Evolutionary conservation across 2,329 filamentous ascomycete genomes (phyloP), one percentile per base, ranked within the genome.

Genomic region (Aquanectria penicillioides): DNA sequence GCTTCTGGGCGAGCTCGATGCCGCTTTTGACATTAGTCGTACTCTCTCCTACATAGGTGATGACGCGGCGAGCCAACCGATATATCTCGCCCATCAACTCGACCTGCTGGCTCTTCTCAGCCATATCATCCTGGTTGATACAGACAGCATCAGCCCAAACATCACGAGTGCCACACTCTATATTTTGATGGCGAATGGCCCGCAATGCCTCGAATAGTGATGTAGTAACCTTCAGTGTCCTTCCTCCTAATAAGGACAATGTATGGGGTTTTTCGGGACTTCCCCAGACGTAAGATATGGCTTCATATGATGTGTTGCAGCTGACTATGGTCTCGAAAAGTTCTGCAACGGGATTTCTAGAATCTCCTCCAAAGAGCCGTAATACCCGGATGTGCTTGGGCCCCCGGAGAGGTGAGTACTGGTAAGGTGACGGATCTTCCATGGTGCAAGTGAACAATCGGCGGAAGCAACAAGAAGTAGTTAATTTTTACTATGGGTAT

Each of bases 281-380:
- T 3, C 37, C 44, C 53, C 53, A 57, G 25, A 18, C 28, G 13
- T 57, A 57, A 5, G 53, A 57, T 31, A 57, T 28, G 9, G 53
- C 53, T 25, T 57, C 53, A 13, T 57, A 57, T n/a, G 53, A 11
- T 10, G 37, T 20, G 20, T 41, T 10, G 20, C 18, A 4, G 13
- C 22, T 2, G 10, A 48, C 28, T 8, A 37, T 41, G 11, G 53
- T 49, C 26, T 57, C 37, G 25, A 50, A 5, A 12, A 57, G 44
- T 13, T 50, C 53, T 3, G 44, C 53, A 18, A 37, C 46, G 6
- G 50, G 11, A 18, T 37, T 20, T 9, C 20, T n/a, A 7, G 44
- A 40, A n/a, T 23, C 28, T 10, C 52, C 52, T 25, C 44, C 52
- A 15, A 25, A 36, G 12, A 56, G 37, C 6, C 53, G 37, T 22